Evolutionary conservation across 2,329 filamentous ascomycete genomes (phyloP), one percentile per base, ranked within the genome.

Genomic region (Tolypocladium endophyticum): DNA sequence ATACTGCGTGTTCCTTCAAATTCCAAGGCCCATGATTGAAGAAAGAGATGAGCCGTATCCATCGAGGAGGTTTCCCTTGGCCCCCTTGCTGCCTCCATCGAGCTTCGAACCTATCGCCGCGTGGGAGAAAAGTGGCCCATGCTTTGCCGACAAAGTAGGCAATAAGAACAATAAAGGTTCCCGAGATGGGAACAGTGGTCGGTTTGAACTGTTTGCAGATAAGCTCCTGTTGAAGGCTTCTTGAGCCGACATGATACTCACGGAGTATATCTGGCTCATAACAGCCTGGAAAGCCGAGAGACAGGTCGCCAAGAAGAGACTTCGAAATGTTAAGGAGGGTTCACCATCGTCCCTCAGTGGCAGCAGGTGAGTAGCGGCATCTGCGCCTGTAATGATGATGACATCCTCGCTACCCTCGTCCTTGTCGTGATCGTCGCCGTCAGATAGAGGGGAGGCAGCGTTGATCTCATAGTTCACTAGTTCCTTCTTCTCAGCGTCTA

Each of bases 1-100:
- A 79, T 1, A 84, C 74, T 0, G 80, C 72, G 41, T 85, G 82
- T 64, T 85, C 82, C 63, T 85, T 85, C 38, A 84, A 68, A 35
- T 72, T 73, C 77, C 79, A 85, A 0, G 75, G 75, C 0, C 81
- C 77, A 6, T 70, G 70, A 63, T 85, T 85, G 64, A 85, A 28
- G 55, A 84, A 77, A 8, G 69, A 71, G 20, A 76, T 38, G 20
- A 74, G 14, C 1, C 59, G 63, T 54, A 83, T 77, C 67, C 70
- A 77, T 0, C 62, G 28, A 0, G 81, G 81, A 20, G 69, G 67
- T 36, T 73, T 72, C 3, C 75, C 79, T 4, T 75, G 66, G 8
- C 74, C 74, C 4, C 74, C 73, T 23, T 68, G 67, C 4, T 65
- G 72, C 54, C 76, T 73, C 80, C 81, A 84, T 50, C 72, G 68